phyloP scores from a whole-genome alignment of 768 basidiomycete species.

The Gelatoporia subvermispora region DNA sequence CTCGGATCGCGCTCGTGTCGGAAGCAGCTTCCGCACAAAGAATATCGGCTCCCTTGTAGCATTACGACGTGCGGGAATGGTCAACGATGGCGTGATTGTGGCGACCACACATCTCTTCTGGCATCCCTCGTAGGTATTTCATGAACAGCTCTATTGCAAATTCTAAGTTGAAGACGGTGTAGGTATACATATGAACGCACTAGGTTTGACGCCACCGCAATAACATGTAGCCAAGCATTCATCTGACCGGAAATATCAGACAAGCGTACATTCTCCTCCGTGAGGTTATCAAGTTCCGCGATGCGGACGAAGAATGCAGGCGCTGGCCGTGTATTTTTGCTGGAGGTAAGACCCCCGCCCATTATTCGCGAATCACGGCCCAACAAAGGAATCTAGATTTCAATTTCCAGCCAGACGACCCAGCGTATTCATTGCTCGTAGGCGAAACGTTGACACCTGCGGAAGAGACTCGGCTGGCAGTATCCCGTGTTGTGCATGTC shows the following conservation, averaged over 20 bases:
- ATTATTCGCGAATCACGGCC: not conserved
- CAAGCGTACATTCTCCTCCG: constrained; percentile 75
- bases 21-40: constrained; percentile 62
- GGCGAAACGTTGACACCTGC: constrained; percentile 49
- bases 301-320: constrained; percentile 30
- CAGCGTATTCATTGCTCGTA: constrained; percentile 74
- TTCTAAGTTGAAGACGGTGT: constrained; percentile 2
- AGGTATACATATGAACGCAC: constrained; percentile 82
- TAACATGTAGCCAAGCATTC: too few species aligned
- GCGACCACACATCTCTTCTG: constrained; percentile 94
- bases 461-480: constrained; percentile 48
- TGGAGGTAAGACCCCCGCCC: constrained; percentile 57
- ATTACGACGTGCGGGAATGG: constrained; percentile 40
- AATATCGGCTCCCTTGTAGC: constrained; percentile 80
- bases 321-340: constrained; percentile 80
- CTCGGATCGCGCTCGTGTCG: constrained; percentile 35
- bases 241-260: constrained; percentile 32
- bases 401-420: constrained; percentile 81
- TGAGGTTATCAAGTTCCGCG: constrained; percentile 53
- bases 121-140: constrained; percentile 71
- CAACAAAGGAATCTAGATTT: constrained; percentile 60
- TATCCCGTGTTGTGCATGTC: constrained; percentile 69
- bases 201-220: constrained; percentile 37
- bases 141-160: not conserved
- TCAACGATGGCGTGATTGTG: constrained; percentile 57